Evolutionary conservation across 441 rosid genomes (phyloP).

Genomic region (Flueggea neowawraea): DNA sequence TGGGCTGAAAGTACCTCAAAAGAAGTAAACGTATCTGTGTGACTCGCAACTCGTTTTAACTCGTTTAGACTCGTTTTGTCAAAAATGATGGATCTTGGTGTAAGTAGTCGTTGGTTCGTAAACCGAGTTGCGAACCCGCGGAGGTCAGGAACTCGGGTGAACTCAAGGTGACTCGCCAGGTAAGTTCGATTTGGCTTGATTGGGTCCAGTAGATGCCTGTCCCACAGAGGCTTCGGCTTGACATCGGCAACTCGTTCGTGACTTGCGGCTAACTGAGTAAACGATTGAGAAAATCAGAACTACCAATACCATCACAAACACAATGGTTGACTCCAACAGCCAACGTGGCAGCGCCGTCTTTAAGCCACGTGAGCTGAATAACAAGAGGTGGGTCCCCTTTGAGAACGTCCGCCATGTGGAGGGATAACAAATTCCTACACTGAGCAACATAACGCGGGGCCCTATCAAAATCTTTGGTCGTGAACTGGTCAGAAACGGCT

Average conservation of each 20-base stretch:
- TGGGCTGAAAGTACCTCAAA: slow-evolving; percentile 81
- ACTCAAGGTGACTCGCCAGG: slow-evolving; percentile 48
- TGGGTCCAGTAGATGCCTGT: slow-evolving; percentile 61
- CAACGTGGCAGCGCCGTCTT: slow-evolving; percentile 63
- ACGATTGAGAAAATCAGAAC: slow-evolving; percentile 61
- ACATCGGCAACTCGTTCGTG: slow-evolving; percentile 17
- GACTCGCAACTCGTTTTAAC: slow-evolving; percentile 31
- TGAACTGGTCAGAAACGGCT: slow-evolving; percentile 37
- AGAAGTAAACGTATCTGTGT: slow-evolving; percentile 27
- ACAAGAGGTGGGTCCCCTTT: slow-evolving; percentile 65
- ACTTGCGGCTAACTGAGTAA: slow-evolving; percentile 46
- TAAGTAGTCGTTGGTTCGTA: slow-evolving; percentile 46
- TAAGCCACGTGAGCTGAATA: slow-evolving; percentile 85
- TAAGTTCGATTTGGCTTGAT: not conserved
- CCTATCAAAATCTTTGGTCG: slow-evolving; percentile 38
- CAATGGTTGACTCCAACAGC: slow-evolving; percentile 74
- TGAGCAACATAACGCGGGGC: slow-evolving; percentile 58
- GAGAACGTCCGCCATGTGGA: slow-evolving; percentile 59
- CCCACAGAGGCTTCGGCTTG: slow-evolving; percentile 53
- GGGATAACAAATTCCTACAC: slow-evolving; percentile 64
- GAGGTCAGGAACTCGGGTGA: slow-evolving; percentile 51
- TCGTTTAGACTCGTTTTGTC: slow-evolving; percentile 37
- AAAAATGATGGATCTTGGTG: slow-evolving; percentile 57
- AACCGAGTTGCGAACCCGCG: slow-evolving; percentile 58
- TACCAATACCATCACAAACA: slow-evolving; percentile 69